Evolutionary conservation across 2,329 filamentous ascomycete genomes (phyloP).

Genomic region (Lecanoromycetidae sp.): DNA sequence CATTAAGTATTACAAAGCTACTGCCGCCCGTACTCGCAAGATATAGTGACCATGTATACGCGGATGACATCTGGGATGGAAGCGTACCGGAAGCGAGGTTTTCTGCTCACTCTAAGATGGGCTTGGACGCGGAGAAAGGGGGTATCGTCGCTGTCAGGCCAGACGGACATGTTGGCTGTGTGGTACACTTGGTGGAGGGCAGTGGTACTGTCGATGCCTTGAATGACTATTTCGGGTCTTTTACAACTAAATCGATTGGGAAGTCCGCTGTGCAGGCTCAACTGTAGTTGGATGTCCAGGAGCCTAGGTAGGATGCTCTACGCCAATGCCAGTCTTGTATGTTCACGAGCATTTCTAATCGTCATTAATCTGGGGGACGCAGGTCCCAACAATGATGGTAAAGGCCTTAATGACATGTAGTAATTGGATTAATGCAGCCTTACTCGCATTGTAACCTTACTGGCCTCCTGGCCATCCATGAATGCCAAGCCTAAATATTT

Average conservation of each 20-base stretch:
- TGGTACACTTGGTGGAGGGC: slow-evolving; percentile 41
- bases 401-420: no score
- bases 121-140: slow-evolving; percentile 36
- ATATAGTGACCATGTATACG: slow-evolving; percentile 49
- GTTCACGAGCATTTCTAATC: no score
- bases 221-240: slow-evolving; percentile 68
- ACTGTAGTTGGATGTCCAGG: no score
- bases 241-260: slow-evolving; percentile 32
- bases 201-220: slow-evolving; percentile 67
- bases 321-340: no score
- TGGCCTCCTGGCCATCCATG: no score
- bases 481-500: no score
- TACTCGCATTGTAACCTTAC: no score
- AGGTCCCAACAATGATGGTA: no score
- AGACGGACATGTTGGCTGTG: slow-evolving; percentile 44
- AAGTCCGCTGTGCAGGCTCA: background rate
- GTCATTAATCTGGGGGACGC: no score
- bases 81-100: slow-evolving; percentile 58
- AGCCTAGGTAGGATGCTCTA: no score
- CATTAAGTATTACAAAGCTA: slow-evolving; percentile 37
- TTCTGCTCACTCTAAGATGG: slow-evolving; percentile 45
- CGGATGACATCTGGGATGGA: slow-evolving; percentile 45
- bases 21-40: slow-evolving; percentile 43
- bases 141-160: slow-evolving; percentile 45
- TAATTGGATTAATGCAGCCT: no score